Base-by-base conservation (phyloP, 495 filamentous ascomycete genomes). In the Aspergillus bertholletiae region DNA sequence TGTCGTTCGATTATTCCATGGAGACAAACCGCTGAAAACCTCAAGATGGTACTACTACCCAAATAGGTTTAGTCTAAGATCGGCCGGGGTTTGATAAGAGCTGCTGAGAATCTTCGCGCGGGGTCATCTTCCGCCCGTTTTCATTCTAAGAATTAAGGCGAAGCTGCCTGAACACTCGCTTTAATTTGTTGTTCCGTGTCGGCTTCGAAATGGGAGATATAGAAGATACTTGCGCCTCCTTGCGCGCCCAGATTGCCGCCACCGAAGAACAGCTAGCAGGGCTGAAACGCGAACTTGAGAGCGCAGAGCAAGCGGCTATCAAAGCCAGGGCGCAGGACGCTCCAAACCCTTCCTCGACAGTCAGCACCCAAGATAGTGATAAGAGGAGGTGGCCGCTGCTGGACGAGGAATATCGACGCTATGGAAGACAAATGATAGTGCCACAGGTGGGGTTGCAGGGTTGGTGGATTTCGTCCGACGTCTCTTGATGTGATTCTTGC, bases 401-500 rank as follows among this genome's bases (percentile, higher is more conserved):
- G 0, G 70, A 66, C 23, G 80, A 87, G 27, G 90, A 95, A 64
- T 93, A 96, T 62, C 79, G 77, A 57, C 82, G 92, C 47, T 98
- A 98, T 75, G 91, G 90, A 5, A 79, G 94, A 37, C 94, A 98
- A 70, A 87, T 98, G 75, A 93, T 97, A 41, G 80, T 98, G 34
- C 87, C 91, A 0, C 83, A 88, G 53, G 78, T 98, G 54, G 93
- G 92, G 2, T 76, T 96, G 23, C 75, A 84, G 67, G 90, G 89
- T 88, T 55, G 34, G 65, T 55, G n/a, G 9, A 50, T 30, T 18
- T 22, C 35, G 17, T 12, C 7, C 24, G 23, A 41, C 4, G 2
- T 12, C 34, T 1, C 13, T n/a, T 11, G n/a, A n/a, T 34, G 32
- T 53, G 39, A 32, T 11, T 34, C 3, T 11, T 27, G 53, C 52